Evolutionary conservation across 306 rosid genomes (phyloP).

Genomic region (Oxytropis ochrocephala): DNA sequence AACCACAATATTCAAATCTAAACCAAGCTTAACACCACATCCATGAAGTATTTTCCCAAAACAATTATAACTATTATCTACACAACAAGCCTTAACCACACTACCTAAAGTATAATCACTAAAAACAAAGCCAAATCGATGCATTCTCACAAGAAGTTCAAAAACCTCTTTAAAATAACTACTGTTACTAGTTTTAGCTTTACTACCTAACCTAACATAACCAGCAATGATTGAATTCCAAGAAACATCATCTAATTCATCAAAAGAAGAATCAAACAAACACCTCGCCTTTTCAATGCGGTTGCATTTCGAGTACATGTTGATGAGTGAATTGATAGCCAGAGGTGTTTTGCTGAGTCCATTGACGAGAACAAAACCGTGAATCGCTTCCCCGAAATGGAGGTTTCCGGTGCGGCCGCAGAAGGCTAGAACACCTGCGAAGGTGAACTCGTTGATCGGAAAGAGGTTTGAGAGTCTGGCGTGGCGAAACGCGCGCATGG

Average conservation of each 20-base stretch:
- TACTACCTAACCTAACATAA: slow-evolving; percentile 34
- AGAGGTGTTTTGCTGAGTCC: slow-evolving; percentile 26
- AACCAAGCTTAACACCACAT: slow-evolving; percentile 31
- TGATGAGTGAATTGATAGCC: slow-evolving; percentile 41
- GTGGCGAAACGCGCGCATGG: slow-evolving; percentile 23
- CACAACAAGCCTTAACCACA: slow-evolving; percentile 43
- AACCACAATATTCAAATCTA: slow-evolving; percentile 40
- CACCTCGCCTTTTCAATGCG: slow-evolving; percentile 31
- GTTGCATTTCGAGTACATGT: slow-evolving; percentile 50
- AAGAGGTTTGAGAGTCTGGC: slow-evolving; percentile 25
- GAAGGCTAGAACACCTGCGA: slow-evolving; percentile 28
- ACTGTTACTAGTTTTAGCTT: background rate
- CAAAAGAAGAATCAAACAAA: slow-evolving; percentile 36
- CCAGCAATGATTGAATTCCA: slow-evolving; percentile 54
- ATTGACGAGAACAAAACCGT: slow-evolving; percentile 31
- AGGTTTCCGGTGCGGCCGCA: slow-evolving; percentile 28
- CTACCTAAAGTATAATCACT: slow-evolving; percentile 51
- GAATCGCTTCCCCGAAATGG: slow-evolving; percentile 33
- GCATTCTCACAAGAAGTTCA: slow-evolving; percentile 36
- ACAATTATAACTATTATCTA: background rate
- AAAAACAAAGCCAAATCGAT: slow-evolving; percentile 29
- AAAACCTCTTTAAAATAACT: slow-evolving; percentile 15
- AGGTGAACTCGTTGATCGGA: slow-evolving; percentile 39
- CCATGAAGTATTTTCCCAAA: slow-evolving; percentile 44
- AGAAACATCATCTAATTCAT: slow-evolving; percentile 38